A percentile compares a stretch with the other conserved stretches of the same genome.
Conservation (phyloP, 768 basidiomycete species). For the Hygrophorus pudorinus region DNA sequence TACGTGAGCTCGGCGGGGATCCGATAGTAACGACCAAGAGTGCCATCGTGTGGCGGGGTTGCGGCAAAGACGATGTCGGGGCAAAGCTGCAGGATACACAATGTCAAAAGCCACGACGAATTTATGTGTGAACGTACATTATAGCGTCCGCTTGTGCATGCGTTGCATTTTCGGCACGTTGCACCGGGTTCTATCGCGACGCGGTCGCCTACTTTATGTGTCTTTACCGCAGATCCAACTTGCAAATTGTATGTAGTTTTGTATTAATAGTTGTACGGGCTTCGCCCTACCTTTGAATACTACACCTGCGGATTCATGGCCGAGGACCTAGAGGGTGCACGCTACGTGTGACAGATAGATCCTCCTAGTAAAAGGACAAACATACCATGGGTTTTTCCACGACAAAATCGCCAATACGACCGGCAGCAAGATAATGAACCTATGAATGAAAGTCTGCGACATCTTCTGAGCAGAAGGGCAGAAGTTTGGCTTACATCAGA, state of each 20-base stretch:
- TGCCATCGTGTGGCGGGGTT: slow-evolving; percentile 90
- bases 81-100: slow-evolving; percentile 51
- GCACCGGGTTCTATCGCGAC: slow-evolving; percentile 91
- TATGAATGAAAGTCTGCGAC: slow-evolving; percentile 17
- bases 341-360: too few relatives aligned
- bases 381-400: slow-evolving; percentile 73
- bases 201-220: slow-evolving; percentile 72
- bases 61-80: slow-evolving; percentile 83
- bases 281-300: slow-evolving; percentile 47
- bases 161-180: slow-evolving; percentile 73
- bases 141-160: slow-evolving; percentile 78
- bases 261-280: background rate
- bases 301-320: slow-evolving; percentile 87
- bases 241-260: slow-evolving; percentile 1
- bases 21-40: slow-evolving; percentile 77
- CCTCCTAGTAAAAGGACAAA: background rate
- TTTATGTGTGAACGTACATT: slow-evolving; percentile 37
- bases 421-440: slow-evolving; percentile 75
- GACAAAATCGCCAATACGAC: slow-evolving; percentile 71
- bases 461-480: slow-evolving; percentile 5
- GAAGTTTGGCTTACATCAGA: slow-evolving; percentile 52
- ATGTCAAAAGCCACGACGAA: background rate
- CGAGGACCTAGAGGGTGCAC: slow-evolving; percentile 55
- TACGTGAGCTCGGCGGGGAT: slow-evolving; percentile 82
- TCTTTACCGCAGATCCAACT: slow-evolving; percentile 72